Conservation (phyloP, 495 filamentous ascomycete species). For the Penicillium waksmanii region DNA sequence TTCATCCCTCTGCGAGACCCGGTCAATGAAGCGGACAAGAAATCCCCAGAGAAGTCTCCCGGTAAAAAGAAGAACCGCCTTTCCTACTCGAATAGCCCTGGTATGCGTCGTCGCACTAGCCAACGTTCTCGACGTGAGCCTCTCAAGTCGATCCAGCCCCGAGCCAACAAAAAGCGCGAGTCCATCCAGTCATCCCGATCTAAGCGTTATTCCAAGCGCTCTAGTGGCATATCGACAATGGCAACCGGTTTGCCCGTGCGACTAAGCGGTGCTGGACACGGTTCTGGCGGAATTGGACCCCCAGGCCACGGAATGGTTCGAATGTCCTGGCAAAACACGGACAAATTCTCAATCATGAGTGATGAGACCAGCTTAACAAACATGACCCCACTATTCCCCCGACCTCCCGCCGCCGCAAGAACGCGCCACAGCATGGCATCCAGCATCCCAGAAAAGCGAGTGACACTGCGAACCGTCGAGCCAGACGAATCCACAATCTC, state of each 20-base stretch:
- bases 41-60: conserved; percentile 19
- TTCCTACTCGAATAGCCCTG: conserved; percentile 36
- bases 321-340: conserved; percentile 52
- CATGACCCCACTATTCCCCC: conserved; percentile 44
- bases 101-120: conserved; percentile 36
- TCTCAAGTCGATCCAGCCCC: conserved; percentile 43
- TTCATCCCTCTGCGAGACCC: conserved; percentile 33
- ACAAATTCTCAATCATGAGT: conserved; percentile 38
- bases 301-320: conserved; percentile 48
- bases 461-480: conserved; percentile 41
- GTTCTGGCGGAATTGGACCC: conserved; percentile 53
- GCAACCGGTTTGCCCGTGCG: conserved; percentile 44
- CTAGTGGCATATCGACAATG: conserved; percentile 47
- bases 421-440: conserved; percentile 35
- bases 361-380: conserved; percentile 44
- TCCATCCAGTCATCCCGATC: conserved; percentile 46
- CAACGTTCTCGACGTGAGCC: conserved; percentile 44
- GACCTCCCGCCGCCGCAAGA: conserved; percentile 36
- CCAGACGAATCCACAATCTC: conserved; percentile 41
- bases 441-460: conserved; percentile 38
- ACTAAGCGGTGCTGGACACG: conserved; percentile 52
- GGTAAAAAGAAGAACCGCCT: conserved; percentile 33
- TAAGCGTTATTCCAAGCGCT: conserved; percentile 46
- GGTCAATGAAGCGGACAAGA: conserved; percentile 31
- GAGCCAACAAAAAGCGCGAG: conserved; percentile 42